A percentile compares a stretch with the other conserved stretches of the same genome.
These are phyloP conservation scores for Plenodomus tracheiphilus DNA, from an alignment of 2,329 filamentous ascomycete species.

Conservation along the genomic window DNA sequence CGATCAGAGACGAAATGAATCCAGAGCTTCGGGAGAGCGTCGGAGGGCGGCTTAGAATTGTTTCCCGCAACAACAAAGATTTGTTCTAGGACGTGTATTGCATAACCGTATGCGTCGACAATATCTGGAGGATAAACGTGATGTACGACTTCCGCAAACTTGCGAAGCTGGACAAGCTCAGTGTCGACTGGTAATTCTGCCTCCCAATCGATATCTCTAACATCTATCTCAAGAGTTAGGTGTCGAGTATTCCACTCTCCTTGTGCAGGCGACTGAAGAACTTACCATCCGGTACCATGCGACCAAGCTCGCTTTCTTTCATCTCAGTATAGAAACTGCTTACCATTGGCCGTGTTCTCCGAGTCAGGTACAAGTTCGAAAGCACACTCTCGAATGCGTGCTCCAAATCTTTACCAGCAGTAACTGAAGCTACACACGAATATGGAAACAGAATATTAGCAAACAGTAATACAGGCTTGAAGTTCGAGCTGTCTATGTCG, in stretches of 20 bases:
- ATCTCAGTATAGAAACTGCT: slow-evolving; percentile 16
- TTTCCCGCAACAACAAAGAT: slow-evolving; percentile 20
- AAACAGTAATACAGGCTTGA: slow-evolving; percentile 42
- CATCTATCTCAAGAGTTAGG: slow-evolving; percentile 3
- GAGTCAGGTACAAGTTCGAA: slow-evolving; percentile 26
- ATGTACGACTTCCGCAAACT: slow-evolving; percentile 27
- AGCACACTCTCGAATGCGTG: slow-evolving; percentile 25
- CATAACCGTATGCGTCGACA: slow-evolving; percentile 28
- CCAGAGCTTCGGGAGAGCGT: slow-evolving; percentile 33
- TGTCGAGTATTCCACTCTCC: too few species aligned
- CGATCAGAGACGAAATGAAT: slow-evolving; percentile 26
- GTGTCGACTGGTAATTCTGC: slow-evolving; percentile 19
- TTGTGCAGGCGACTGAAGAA: too few species aligned
- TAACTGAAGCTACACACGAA: slow-evolving; percentile 21
- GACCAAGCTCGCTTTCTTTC: slow-evolving; percentile 15
- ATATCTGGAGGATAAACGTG: slow-evolving; percentile 35
- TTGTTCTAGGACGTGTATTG: slow-evolving; percentile 26
- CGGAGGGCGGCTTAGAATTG: slow-evolving; percentile 21
- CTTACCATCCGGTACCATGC: slow-evolving; percentile 21
- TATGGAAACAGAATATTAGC: slow-evolving; percentile 25
- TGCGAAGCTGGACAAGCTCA: slow-evolving; percentile 27
- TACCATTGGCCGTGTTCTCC: slow-evolving; percentile 31
- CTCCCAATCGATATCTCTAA: slow-evolving; percentile 19
- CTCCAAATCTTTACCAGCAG: slow-evolving; percentile 11
- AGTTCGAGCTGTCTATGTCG: slow-evolving; percentile 45